Evolutionary conservation across 139 green algal species (phyloP).

Genomic region (Tetratostichococcus sp.): DNA sequence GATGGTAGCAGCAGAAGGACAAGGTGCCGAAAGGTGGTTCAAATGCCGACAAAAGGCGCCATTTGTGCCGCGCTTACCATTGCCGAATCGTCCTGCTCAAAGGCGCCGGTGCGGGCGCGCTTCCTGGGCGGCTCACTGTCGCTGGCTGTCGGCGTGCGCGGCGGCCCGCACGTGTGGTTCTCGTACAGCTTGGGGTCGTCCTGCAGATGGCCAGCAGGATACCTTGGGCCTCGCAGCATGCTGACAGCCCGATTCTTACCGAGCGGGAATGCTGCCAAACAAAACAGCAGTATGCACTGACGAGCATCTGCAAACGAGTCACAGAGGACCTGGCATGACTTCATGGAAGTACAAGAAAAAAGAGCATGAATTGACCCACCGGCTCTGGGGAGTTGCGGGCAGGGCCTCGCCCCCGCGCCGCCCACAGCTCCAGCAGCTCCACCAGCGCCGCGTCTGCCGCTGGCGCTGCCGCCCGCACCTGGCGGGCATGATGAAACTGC

Average conservation of each 20-base stretch:
- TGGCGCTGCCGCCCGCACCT: slow-evolving; percentile 22
- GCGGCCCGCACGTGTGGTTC: slow-evolving; percentile 37
- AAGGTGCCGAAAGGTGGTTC: no score
- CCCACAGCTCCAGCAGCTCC: slow-evolving; percentile 81
- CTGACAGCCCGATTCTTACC: no score
- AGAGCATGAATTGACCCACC: not conserved
- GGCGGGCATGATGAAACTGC: no score
- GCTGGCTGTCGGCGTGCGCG: slow-evolving; percentile 1
- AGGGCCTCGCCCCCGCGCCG: slow-evolving; percentile 24
- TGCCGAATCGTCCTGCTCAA: not conserved
- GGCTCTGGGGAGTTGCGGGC: slow-evolving; percentile 3
- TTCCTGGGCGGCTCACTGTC: not conserved
- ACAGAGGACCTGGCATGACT: no score
- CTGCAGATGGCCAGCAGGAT: no score
- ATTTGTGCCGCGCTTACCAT: not conserved
- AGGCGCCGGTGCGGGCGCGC: not conserved
- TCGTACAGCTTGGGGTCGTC: slow-evolving; percentile 35
- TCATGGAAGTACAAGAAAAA: no score
- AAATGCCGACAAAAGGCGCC: no score
- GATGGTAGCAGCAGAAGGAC: no score
- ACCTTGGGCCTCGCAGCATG: no score
- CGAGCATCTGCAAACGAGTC: no score
- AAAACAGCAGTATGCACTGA: no score
- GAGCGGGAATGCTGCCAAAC: no score
- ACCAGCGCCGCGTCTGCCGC: slow-evolving; percentile 66